A percentile compares a stretch with the other conserved stretches of the same genome.
These are phyloP conservation scores for Starmera caribaea DNA, from an alignment of 805 yeast genomes.

Conservation along the genomic window DNA sequence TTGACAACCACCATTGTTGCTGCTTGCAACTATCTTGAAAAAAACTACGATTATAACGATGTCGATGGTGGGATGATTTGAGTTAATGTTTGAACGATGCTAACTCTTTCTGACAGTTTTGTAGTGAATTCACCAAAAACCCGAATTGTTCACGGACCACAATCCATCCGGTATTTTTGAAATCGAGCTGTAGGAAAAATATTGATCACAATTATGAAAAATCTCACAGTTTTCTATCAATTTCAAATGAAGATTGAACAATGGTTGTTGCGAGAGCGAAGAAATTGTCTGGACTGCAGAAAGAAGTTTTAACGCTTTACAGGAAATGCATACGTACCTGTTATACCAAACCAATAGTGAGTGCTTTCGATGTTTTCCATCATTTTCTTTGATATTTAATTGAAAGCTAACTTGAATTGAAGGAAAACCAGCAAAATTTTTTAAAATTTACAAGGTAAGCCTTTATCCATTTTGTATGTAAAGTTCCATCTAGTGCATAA, in stretches of 20 bases:
- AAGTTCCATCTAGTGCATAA: neutral
- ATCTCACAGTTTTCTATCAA: neutral
- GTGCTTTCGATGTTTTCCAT: neutral
- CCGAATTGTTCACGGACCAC: no score
- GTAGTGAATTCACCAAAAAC: no score
- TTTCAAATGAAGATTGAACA: neutral
- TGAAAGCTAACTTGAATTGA: neutral
- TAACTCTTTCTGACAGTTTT: no score
- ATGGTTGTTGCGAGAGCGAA: slow-evolving; percentile 17
- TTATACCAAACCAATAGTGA: slow-evolving; percentile 32
- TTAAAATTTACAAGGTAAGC: slow-evolving; percentile 22
- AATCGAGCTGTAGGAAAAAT: neutral
- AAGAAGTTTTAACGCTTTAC: slow-evolving; percentile 40
- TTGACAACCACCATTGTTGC: no score
- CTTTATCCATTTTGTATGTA: slow-evolving; percentile 8
- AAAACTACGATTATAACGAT: no score
- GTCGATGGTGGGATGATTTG: no score
- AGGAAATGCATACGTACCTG: slow-evolving; percentile 37
- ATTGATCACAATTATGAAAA: neutral
- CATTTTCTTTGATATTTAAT: neutral
- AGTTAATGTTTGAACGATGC: no score
- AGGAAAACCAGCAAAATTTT: slow-evolving; percentile 35
- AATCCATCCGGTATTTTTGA: neutral
- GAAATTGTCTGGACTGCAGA: slow-evolving; percentile 38
- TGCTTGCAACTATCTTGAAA: no score